Base-by-base conservation (phyloP, 352 stramenopile species). In the Globisporangium polare region DNA sequence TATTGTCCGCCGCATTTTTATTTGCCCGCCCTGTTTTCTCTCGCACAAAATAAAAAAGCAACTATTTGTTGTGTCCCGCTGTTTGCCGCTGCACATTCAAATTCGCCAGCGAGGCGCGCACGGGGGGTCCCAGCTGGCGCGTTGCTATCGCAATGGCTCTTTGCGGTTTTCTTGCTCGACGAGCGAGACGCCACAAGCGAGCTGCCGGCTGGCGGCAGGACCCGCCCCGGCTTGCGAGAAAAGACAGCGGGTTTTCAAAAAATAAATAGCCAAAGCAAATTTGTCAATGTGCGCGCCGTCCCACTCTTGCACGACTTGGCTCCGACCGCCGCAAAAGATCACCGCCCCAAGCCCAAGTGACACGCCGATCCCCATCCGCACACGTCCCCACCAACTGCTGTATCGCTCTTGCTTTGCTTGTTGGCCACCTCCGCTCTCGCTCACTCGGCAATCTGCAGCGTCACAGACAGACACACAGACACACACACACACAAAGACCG, bases 391-490 rank as follows among this genome's bases (percentile, higher is more conserved):
- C 49, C 49, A 54, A 54, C 49, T 54, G 49, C 49, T 54, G 49
- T 56, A 56, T 56, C 50, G 18, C 17, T 46, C 17, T n/a, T n/a
- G 24, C 26, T 33, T 24, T 35, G 17, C 17, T 35, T n/a, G 29
- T 55, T 26, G 50, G 37, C 53, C 52, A 46, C 9, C 37, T 17
- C 7, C 39, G 10, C 37, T 24, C 29, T 15, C 12, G 42, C 56
- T 55, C 56, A 62, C 47, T 62, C 13, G 31, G 22, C 56, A 52
- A 62, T 62, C 55, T 26, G 45, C 56, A 41, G 29, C 29, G 43
- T 37, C 20, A 7, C n/a, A n/a, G n/a, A n/a, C n/a, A n/a, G n/a
- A n/a, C n/a, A n/a, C n/a, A n/a, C n/a, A n/a, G n/a, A n/a, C n/a
- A n/a, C n/a, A n/a, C n/a, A n/a, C n/a, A n/a, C 55, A 13, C 22